Evolutionary conservation across 176 grass and related monocot species (phyloP), one percentile per base, ranked within the genome.

Genomic region (Triticum timopheevii): DNA sequence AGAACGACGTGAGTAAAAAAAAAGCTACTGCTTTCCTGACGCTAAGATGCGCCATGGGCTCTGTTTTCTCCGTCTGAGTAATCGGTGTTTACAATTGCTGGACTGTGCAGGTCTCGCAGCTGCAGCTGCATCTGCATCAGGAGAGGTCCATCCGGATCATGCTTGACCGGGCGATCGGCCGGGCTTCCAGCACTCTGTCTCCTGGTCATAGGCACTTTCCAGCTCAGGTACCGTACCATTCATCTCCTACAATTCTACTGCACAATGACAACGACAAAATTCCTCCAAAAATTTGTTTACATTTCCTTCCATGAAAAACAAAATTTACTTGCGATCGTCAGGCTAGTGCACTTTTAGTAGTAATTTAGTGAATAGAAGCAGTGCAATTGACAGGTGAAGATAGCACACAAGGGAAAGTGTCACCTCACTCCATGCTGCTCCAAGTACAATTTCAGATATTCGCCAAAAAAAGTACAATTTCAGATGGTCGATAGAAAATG

Each of bases 151-250:
- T 92, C 79, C 82, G 92, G 59, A 67, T 77, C 83, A 88, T 99
- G 85, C 90, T 98, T 76, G 97, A 98, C 65, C 91, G 80, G 79
- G 92, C 97, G 6, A 98, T 98, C 70, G 94, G 97, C 9, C 94
- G 92, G 88, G 94, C 89, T 19, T 98, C 97, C 59, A 92, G 94
- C 69, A 93, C 93, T 10, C 75, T 98, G 69, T 98, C 97, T 83
- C 93, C 94, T 73, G 92, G 97, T 9, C 97, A 98, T 52, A 79
- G 85, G 74, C 92, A 94, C 79, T 96, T 98, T 67, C 93, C 97
- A 27, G 77, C 88, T 77, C 90, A 96, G 97, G 97, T 96, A 78
- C 10, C 44, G 94, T 96, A 77, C 9, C 42, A 20, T 62, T 80
- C 10, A 25, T 35, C 49, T 24, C n/a, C 38, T 22, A 54, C 50